Evolutionary conservation across 2,329 filamentous ascomycete species (phyloP).

Genomic region (Akanthomyces dipterigenus): DNA sequence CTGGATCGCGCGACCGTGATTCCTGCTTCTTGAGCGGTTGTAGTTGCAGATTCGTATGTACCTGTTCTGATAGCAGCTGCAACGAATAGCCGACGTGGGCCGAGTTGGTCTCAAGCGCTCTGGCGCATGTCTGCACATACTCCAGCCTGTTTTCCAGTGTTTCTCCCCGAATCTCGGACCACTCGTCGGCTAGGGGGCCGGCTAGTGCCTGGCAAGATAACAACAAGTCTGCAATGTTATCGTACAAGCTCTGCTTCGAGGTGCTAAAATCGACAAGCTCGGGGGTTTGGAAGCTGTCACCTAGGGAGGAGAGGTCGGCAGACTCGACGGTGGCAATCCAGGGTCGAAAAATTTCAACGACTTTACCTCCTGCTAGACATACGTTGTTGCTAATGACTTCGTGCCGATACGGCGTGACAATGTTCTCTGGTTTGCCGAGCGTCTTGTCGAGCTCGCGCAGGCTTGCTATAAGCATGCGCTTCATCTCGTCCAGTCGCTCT

Average conservation of each 20-base stretch:
- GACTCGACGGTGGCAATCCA: constrained; percentile 90
- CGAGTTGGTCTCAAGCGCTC: constrained; percentile 78
- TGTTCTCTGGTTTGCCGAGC: constrained; percentile 69
- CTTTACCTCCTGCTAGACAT: constrained; percentile 68
- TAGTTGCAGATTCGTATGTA: constrained; percentile 51
- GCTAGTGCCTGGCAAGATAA: constrained; percentile 87
- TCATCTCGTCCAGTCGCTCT: constrained; percentile 78
- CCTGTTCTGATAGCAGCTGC: constrained; percentile 77
- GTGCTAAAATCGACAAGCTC: constrained; percentile 80
- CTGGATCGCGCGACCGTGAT: constrained; percentile 34
- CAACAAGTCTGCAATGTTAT: constrained; percentile 84
- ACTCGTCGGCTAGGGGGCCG: constrained; percentile 87
- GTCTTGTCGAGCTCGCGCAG: constrained; percentile 84
- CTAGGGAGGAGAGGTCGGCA: constrained; percentile 76
- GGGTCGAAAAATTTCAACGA: constrained; percentile 81
- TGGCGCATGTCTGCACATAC: constrained; percentile 68
- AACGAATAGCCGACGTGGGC: constrained; percentile 84
- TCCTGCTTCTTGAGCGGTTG: constrained; percentile 33
- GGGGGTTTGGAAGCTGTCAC: constrained; percentile 72
- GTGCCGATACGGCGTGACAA: constrained; percentile 73
- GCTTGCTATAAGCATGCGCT: constrained; percentile 75
- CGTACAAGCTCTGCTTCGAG: constrained; percentile 91
- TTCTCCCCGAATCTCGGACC: constrained; percentile 86
- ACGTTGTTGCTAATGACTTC: constrained; percentile 75
- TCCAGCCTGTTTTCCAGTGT: constrained; percentile 81